Base-by-base conservation (phyloP, 2,329 filamentous ascomycete species). In the Didymella glomerata region DNA sequence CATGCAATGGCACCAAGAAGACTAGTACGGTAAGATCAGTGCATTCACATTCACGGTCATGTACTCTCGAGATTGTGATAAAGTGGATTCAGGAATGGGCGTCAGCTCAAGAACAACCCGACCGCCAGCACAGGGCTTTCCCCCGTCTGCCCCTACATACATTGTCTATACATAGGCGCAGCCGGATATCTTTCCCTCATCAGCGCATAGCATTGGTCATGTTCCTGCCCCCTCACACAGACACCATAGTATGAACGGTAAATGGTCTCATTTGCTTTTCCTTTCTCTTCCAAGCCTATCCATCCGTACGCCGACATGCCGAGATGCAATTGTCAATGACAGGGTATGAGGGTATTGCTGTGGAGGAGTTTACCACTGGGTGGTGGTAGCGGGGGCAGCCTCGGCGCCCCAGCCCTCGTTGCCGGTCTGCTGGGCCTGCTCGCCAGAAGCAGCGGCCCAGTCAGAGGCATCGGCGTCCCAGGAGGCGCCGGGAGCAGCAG, bases 181-280 rank as follows among this genome's bases (percentile, higher is more conserved):
- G 50, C 78, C 86, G 92, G 90, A 68, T 97, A 93, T 98, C 94
- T 98, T 98, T 98, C 94, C 94, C 93, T 97, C 93, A 90, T 97
- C 85, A 97, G 93, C 90, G 88, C 89, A 84, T 81, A 84, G 70
- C 72, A 71, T 72, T 68, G 72, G 76, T 74, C 66, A 68, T 68
- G 65, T 74, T 68, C 73, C 70, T 62, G 60, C 48, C 44, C 48
- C 51, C 44, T 34, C 36, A 32, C 45, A 52, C 51, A 55, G 22
- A 60, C 47, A 51, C 32, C 34, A 44, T 18, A 45, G 41, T 47
- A 41, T 54, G 47, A 60, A 60, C 40, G 41, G 41, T 52, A 63
- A 65, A 65, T 68, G 64, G 61, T 69, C 60, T 63, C 64, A 69
- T 70, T 68, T 65, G 52, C 57, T 60, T 68, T 67, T 69, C 66